Percentiles rank a stretch among this genome's conserved stretches.
Conservation (phyloP, 1,284 basidiomycete genomes). For the Gymnopus androsaceus region DNA sequence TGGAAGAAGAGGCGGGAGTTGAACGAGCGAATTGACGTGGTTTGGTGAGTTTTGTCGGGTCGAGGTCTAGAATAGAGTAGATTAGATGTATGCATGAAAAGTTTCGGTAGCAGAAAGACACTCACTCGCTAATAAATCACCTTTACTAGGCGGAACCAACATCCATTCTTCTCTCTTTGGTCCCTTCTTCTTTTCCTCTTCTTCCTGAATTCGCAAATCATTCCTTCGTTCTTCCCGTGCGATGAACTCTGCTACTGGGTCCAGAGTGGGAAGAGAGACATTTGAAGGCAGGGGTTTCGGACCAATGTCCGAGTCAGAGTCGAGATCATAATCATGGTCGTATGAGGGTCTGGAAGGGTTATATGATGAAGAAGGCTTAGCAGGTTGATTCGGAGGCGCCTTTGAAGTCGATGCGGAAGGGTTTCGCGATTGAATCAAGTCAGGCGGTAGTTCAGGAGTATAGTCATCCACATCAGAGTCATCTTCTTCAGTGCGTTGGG, state of each 20-base stretch:
- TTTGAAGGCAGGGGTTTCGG: constrained; percentile 67
- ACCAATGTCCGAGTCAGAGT: constrained; percentile 69
- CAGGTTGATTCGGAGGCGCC: constrained; percentile 40
- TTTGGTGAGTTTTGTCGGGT: constrained; percentile 69
- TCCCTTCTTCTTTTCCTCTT: constrained; percentile 72
- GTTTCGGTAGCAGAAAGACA: constrained; percentile 21
- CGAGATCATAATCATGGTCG: constrained; percentile 40
- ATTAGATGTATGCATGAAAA: constrained; percentile 36
- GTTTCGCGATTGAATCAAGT: constrained; percentile 37
- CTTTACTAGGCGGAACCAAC: constrained; percentile 84
- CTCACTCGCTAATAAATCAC: constrained; percentile 75
- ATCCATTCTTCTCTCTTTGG: constrained; percentile 91
- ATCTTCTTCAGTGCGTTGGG: constrained; percentile 26
- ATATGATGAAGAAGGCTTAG: constrained; percentile 21
- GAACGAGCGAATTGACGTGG: constrained; percentile 77
- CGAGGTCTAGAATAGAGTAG: constrained; percentile 47
- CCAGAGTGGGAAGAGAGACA: constrained; percentile 36
- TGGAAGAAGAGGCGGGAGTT: constrained; percentile 41
- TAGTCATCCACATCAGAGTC: constrained; percentile 49
- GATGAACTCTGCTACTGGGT: constrained; percentile 77
- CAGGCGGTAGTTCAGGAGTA: constrained; percentile 56
- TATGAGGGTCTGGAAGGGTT: constrained; percentile 17
- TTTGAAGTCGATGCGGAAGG: constrained; percentile 20
- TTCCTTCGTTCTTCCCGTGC: constrained; percentile 74
- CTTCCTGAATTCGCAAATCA: constrained; percentile 66